These are phyloP conservation scores for Sherardia arvensis DNA, from an alignment of 257 asterid species.

Conservation along the genomic window DNA sequence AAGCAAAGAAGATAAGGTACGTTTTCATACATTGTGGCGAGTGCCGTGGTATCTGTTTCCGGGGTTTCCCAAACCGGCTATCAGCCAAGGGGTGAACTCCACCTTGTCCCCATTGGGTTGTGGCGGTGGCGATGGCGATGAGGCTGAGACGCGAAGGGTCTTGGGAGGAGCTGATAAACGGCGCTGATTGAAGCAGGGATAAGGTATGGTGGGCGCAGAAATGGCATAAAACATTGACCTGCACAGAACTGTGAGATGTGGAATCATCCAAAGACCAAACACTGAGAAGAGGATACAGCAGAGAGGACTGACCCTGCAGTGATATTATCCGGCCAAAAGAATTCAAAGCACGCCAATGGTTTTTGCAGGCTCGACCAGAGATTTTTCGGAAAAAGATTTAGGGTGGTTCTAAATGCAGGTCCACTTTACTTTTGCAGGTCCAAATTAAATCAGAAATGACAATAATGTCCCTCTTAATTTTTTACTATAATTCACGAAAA, in stretches of 20 bases:
- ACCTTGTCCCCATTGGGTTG: slow-evolving; percentile 38
- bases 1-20: not conserved
- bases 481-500: no score
- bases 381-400: no score
- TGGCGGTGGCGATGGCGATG: slow-evolving; percentile 19
- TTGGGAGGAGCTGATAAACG: slow-evolving; percentile 26
- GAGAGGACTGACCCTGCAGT: not conserved
- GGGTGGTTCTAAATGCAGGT: no score
- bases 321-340: not conserved
- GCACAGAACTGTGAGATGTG: not conserved
- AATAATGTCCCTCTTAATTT: no score
- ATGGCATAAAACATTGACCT: slow-evolving; percentile 56
- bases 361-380: not conserved
- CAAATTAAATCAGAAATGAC: no score
- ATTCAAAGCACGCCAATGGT: not conserved
- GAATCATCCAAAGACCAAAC: not conserved
- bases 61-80: slow-evolving; percentile 98
- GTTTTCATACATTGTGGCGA: slow-evolving; percentile 67
- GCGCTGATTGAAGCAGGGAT: slow-evolving; percentile 32
- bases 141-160: slow-evolving; percentile 48
- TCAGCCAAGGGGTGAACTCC: slow-evolving; percentile 94
- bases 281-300: not conserved
- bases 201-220: slow-evolving; percentile 34
- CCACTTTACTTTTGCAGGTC: no score
- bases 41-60: slow-evolving; percentile 96